Base-by-base conservation (phyloP, 75 land plant genomes). In the Isoetes taiwanensis region DNA sequence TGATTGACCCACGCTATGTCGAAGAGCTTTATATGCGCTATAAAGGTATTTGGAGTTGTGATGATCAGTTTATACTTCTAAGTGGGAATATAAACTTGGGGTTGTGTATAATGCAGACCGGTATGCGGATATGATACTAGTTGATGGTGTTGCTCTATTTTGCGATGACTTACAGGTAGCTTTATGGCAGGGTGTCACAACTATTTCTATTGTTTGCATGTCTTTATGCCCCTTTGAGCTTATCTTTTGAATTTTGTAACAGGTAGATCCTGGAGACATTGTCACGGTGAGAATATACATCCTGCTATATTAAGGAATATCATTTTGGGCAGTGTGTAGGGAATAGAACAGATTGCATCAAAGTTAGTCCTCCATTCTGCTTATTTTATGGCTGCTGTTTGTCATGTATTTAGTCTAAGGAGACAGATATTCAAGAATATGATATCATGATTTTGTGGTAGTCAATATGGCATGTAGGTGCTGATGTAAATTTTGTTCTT, bases 191-290 rank as follows among this genome's bases (percentile, higher is more conserved):
- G n/a, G n/a, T n/a, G n/a, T n/a, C n/a, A n/a, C n/a, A n/a, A n/a
- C n/a, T n/a, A n/a, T n/a, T n/a, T n/a, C n/a, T n/a, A n/a, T n/a
- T n/a, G n/a, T n/a, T n/a, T n/a, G n/a, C n/a, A n/a, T n/a, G n/a
- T n/a, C n/a, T n/a, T n/a, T n/a, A n/a, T n/a, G n/a, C n/a, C 24
- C 27, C 0, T 48, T 20, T 28, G 28, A 54, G 19, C 14, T 61
- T 1, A 23, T n/a, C 58, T 9, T 30, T 59, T 54, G 61, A 2
- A 62, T 54, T 24, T 41, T 62, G 63, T 2, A 24, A 2, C 84
- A 90, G 93, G 97, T 90, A 62, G 97, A 90, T 58, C 97, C 97
- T 59, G 87, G 78, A 64, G 97, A 90, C 67, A 83, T 90, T 62
- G 97, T 90, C 39, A 90, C 76, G 97, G 97, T 90, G 80, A 41